Evolutionary conservation across 805 yeast species (phyloP), one percentile per base, ranked within the genome.

Genomic region (Wickerhamiella kurtzmanii): DNA sequence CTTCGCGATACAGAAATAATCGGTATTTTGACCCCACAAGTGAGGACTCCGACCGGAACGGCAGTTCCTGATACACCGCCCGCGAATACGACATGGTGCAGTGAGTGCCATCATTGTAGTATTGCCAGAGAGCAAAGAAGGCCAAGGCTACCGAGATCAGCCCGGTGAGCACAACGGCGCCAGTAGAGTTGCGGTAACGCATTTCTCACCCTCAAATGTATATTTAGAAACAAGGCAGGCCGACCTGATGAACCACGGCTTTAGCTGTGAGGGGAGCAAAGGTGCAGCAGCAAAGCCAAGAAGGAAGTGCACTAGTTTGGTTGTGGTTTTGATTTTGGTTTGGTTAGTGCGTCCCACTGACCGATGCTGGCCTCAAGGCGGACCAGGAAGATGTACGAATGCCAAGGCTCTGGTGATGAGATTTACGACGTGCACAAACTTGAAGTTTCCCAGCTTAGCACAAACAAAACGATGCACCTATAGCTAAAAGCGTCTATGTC

Each of bases 1-100:
- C 94, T 58, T 94, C 98, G 46, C 96, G 66, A 63, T 89, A 92
- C 2, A 87, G 69, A 55, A 80, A 84, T 2, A 89, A 66, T n/a
- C 86, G 78, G 63, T 89, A 92, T 15, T 54, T 53, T 28, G 46
- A 21, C 9, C 48, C 41, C 35, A 46, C 44, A 17, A 36, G 41
- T 3, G 56, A 43, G 22, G 45, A 44, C 9, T 49, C 47, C 6
- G 52, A 42, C 3, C 38, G 37, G 40, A 57, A 41, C 15, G 45
- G 40, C n/a, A 57, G 44, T 16, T 44, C 43, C 21, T 45, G 42
- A 49, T 44, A 51, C 11, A 44, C 45, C 9, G 57, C 56, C 19
- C 46, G 43, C 36, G 44, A 43, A 21, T 46, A 53, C 37, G 53
- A 48, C 58, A 55, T 51, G 8, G 50, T n/a, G 44, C 60, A 57